phyloP scores from a whole-genome alignment of 129 eudicot genomes.

The Flaveria sonorensis region DNA sequence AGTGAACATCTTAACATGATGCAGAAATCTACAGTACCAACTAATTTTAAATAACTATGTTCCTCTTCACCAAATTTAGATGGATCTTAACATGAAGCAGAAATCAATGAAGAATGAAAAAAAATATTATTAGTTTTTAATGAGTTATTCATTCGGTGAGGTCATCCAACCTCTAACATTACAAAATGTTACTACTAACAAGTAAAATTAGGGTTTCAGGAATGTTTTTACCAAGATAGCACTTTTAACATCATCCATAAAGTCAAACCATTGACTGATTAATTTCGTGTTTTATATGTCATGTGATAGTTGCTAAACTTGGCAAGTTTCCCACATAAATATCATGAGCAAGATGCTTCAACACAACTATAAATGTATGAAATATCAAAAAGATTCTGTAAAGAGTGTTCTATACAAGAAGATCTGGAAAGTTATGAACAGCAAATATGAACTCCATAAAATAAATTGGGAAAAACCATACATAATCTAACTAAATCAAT shows the following conservation, averaged over 20 bases:
- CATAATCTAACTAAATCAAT: neutral
- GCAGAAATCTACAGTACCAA: neutral
- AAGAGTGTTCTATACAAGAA: neutral
- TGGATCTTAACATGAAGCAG: neutral
- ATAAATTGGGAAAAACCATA: neutral
- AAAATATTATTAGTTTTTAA: no score
- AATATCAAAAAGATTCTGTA: neutral
- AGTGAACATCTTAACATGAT: neutral
- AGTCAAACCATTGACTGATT: conserved; percentile 9
- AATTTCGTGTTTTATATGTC: no score
- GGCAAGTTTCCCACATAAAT: conserved; percentile 4
- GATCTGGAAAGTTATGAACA: conserved; percentile 27
- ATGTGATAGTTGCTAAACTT: no score
- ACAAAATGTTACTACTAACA: conserved; percentile 19
- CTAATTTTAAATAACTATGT: neutral
- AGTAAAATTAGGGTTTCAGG: conserved; percentile 11
- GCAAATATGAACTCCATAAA: neutral
- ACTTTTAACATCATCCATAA: neutral
- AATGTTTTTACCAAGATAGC: conserved; percentile 10
- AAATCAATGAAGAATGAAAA: no score
- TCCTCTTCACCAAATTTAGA: neutral
- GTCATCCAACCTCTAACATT: conserved; percentile 24
- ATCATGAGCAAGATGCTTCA: conserved; percentile 20
- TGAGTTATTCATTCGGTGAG: neutral
- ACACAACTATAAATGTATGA: no score